Evolutionary conservation across 176 grass and related monocot genomes (phyloP).

Genomic region (Carex cristatella): DNA sequence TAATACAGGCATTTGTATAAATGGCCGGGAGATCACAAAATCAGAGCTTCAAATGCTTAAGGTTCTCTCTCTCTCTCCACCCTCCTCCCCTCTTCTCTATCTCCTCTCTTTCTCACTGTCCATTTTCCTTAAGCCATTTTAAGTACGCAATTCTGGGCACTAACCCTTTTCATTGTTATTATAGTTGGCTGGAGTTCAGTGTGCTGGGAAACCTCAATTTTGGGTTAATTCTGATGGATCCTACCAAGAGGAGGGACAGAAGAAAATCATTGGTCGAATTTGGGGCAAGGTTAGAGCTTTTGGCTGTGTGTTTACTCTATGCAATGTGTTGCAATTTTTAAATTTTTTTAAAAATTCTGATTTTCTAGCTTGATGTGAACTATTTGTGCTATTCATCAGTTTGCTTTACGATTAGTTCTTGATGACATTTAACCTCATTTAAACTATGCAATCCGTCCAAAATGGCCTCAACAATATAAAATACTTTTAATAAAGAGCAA

Average conservation of each 20-base stretch:
- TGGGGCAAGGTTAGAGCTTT: slow-evolving; percentile 74
- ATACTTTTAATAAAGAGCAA: not conserved
- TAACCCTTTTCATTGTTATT: slow-evolving; percentile 24
- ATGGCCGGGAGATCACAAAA: slow-evolving; percentile 96
- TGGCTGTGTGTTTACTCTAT: not conserved
- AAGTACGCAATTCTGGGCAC: not conserved
- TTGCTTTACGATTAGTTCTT: not conserved
- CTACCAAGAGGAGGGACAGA: slow-evolving; percentile 97
- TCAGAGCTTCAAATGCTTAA: slow-evolving; percentile 88
- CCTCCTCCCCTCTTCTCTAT: not conserved
- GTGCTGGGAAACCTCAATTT: slow-evolving; percentile 99
- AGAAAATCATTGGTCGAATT: slow-evolving; percentile 81
- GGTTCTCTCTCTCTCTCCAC: slow-evolving; percentile 29
- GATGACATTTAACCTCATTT: not conserved
- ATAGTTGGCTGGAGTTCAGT: slow-evolving; percentile 92
- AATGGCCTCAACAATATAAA: not conserved
- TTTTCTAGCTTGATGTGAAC: not conserved
- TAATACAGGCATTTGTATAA: slow-evolving; percentile 79
- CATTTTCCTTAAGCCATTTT: not conserved
- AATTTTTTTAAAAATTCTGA: not conserved
- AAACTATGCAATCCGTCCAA: not conserved
- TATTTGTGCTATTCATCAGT: slow-evolving; percentile 5
- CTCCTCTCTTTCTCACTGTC: not conserved
- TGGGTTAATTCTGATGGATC: slow-evolving; percentile 97
- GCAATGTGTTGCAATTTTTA: not conserved